Conservation (phyloP, 139 green algal species). For the Chlamydomonas sp. region DNA sequence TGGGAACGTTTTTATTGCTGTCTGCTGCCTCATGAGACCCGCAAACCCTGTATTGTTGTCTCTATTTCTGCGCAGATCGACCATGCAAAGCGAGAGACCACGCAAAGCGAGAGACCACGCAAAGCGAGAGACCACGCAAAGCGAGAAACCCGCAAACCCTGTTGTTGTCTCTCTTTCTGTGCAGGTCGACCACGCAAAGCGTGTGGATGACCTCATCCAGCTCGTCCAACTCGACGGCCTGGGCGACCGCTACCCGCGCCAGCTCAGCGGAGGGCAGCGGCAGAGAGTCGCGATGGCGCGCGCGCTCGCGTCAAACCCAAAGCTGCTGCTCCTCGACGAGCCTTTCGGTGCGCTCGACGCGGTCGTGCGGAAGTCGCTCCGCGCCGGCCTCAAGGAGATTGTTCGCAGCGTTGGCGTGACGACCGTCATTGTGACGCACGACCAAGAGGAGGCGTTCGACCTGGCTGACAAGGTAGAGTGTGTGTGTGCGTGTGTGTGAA, state of each 20-base stretch:
- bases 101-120: too few species aligned
- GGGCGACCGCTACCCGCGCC: constrained; percentile 56
- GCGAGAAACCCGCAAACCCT: not conserved
- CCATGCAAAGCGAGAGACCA: too few species aligned
- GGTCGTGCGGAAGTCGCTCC: constrained; percentile 61
- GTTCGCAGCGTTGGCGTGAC: constrained; percentile 63
- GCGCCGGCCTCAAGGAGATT: constrained; percentile 56
- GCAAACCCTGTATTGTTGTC: too few species aligned
- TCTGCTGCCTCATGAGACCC: too few species aligned
- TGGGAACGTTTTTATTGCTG: too few species aligned
- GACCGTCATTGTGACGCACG: too few species aligned
- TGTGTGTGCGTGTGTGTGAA: too few species aligned
- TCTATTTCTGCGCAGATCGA: not conserved
- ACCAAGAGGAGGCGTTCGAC: constrained; percentile 83
- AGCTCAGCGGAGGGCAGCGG: constrained; percentile 79
- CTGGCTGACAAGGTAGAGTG: too few species aligned
- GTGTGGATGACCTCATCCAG: constrained; percentile 70
- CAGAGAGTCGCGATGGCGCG: constrained; percentile 89
- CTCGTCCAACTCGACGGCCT: constrained; percentile 67
- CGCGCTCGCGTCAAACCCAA: constrained; percentile 70
- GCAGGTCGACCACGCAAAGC: constrained; percentile 54
- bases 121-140: too few species aligned
- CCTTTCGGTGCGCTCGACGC: constrained; percentile 80
- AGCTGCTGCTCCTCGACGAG: constrained; percentile 76
- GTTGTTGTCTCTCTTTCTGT: too few species aligned